phyloP scores from a whole-genome alignment of 2,329 filamentous ascomycete genomes.

The Penicillium vulpinum region DNA sequence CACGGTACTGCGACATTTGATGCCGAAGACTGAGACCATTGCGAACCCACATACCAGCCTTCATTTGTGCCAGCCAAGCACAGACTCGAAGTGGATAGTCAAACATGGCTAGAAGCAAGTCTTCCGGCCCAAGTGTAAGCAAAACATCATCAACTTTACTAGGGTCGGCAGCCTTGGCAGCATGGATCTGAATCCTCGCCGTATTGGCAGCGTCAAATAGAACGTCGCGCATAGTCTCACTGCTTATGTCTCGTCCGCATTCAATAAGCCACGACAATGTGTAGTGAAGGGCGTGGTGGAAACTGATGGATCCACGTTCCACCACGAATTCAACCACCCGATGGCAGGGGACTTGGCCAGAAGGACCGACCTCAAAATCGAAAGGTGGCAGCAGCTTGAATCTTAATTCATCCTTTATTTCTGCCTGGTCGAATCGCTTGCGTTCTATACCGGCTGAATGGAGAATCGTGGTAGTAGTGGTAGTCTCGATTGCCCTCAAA shows the following conservation, averaged over 20 bases:
- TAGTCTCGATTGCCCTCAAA: slow-evolving; percentile 65
- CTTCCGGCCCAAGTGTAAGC: slow-evolving; percentile 58
- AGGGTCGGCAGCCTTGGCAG: slow-evolving; percentile 54
- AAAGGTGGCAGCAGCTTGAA: slow-evolving; percentile 79
- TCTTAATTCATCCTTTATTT: slow-evolving; percentile 80
- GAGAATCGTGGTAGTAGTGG: slow-evolving; percentile 80
- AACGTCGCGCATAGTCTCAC: slow-evolving; percentile 65
- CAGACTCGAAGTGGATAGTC: slow-evolving; percentile 92
- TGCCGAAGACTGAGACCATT: slow-evolving; percentile 95
- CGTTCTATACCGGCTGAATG: slow-evolving; percentile 90
- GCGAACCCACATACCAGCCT: slow-evolving; percentile 96
- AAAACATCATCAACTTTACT: slow-evolving; percentile 61
- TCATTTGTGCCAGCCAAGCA: slow-evolving; percentile 97
- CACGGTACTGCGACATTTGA: slow-evolving; percentile 90
- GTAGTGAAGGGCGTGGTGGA: slow-evolving; percentile 95
- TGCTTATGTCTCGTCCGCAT: slow-evolving; percentile 73
- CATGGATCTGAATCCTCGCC: slow-evolving; percentile 53
- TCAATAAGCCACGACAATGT: slow-evolving; percentile 95
- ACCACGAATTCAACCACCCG: slow-evolving; percentile 83
- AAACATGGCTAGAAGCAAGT: slow-evolving; percentile 82
- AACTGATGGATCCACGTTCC: slow-evolving; percentile 88
- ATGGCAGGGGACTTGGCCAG: slow-evolving; percentile 54
- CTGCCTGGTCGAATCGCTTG: slow-evolving; percentile 77
- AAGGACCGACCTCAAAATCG: slow-evolving; percentile 66
- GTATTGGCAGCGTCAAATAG: slow-evolving; percentile 69